phyloP scores from a whole-genome alignment of 208 protist species.

The Leishmania major region DNA sequence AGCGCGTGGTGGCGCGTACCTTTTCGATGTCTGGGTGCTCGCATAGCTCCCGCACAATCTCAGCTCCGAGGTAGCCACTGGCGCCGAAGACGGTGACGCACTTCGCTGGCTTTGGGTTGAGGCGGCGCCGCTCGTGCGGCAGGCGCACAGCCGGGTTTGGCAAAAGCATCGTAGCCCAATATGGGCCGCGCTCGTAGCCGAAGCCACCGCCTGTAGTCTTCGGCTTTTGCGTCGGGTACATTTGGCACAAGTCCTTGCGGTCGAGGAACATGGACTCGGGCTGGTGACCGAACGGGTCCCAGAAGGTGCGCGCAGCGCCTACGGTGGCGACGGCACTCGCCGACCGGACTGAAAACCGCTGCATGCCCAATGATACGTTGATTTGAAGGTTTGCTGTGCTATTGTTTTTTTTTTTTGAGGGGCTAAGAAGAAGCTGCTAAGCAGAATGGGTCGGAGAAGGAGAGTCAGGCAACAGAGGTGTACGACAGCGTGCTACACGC shows the following conservation, averaged over 20 bases:
- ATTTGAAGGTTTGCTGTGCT: neutral
- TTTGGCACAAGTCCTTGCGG: constrained; percentile 88
- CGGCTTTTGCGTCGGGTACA: constrained; percentile 91
- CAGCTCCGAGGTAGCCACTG: constrained; percentile 85
- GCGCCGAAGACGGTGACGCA: constrained; percentile 90
- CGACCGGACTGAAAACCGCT: constrained; percentile 28
- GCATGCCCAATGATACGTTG: constrained; percentile 30
- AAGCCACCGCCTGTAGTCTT: constrained; percentile 89
- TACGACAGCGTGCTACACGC: neutral
- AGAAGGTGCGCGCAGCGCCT: constrained; percentile 58
- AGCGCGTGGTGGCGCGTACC: constrained; percentile 88
- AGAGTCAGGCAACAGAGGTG: neutral
- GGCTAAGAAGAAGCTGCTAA: neutral
- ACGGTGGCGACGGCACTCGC: constrained; percentile 24
- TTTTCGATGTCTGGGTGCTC: constrained; percentile 90
- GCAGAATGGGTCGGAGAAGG: constrained; percentile 12
- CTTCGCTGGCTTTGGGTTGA: constrained; percentile 91
- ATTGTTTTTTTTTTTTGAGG: neutral
- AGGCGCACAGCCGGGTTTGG: constrained; percentile 91
- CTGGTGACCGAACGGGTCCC: constrained; percentile 89
- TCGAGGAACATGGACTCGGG: constrained; percentile 91
- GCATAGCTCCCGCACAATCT: constrained; percentile 91
- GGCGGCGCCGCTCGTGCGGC: constrained; percentile 82
- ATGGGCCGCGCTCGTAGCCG: constrained; percentile 88
- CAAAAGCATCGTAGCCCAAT: constrained; percentile 88